Conservation (phyloP, 2,329 filamentous ascomycete genomes). For the Ascochyta lentis region DNA sequence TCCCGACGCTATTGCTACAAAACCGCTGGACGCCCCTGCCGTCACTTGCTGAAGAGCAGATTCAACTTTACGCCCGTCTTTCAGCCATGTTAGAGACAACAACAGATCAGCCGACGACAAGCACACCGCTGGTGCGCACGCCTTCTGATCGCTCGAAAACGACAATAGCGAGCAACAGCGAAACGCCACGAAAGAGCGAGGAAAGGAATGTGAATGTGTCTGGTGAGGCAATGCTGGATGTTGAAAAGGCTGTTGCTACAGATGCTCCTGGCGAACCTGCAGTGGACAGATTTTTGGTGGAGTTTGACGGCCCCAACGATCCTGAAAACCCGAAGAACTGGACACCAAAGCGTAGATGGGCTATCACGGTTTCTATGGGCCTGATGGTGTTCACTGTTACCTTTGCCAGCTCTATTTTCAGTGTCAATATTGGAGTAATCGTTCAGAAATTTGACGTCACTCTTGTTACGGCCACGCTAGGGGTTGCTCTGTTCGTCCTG, state of each 20-base stretch:
- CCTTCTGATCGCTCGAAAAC: conserved; percentile 7
- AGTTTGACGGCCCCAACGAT: conserved; percentile 76
- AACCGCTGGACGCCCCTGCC: not conserved
- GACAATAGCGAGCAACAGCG: conserved; percentile 2
- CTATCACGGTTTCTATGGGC: conserved; percentile 70
- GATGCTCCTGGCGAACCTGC: not conserved
- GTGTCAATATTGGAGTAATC: conserved; percentile 64
- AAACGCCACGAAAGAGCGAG: conserved; percentile 11
- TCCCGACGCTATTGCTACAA: conserved; percentile 1
- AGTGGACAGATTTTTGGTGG: conserved; percentile 58
- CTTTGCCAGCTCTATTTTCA: conserved; percentile 63
- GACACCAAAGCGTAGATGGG: conserved; percentile 70
- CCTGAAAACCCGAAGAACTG: conserved; percentile 75
- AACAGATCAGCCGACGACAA: not conserved
- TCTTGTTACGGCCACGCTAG: conserved; percentile 55
- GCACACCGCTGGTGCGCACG: conserved; percentile 5
- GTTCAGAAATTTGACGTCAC: conserved; percentile 56
- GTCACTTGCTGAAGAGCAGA: not conserved
- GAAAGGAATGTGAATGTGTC: conserved; percentile 5
- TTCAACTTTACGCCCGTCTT: not conserved
- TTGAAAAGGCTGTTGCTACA: conserved; percentile 1
- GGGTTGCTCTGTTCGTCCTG: conserved; percentile 57
- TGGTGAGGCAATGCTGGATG: not conserved
- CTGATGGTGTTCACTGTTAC: conserved; percentile 50
- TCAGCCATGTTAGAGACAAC: conserved; percentile 1